phyloP scores from a whole-genome alignment of 371 early-diverging fungal species.

The Apophysomyces variabilis region DNA sequence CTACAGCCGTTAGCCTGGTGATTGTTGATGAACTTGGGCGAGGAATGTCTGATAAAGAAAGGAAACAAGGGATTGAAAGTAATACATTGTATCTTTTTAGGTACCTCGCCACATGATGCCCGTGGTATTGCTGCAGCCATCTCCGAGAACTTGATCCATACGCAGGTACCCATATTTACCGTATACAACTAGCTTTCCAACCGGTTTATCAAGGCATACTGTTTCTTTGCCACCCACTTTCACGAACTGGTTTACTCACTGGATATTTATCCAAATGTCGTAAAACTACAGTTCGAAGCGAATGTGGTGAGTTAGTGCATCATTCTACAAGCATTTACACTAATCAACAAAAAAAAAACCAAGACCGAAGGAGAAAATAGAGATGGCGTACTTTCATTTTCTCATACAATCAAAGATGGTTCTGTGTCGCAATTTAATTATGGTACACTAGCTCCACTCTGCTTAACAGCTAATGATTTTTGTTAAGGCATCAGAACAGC shows the following conservation, averaged over 20 bases:
- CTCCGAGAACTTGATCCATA: slow-evolving; percentile 72
- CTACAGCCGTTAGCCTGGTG: slow-evolving; percentile 73
- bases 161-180: slow-evolving; percentile 25
- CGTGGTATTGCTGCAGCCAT: slow-evolving; percentile 82
- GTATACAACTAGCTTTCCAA: neutral
- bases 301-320: slow-evolving; percentile 30
- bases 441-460: slow-evolving; percentile 25
- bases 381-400: slow-evolving; percentile 41
- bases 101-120: slow-evolving; percentile 83
- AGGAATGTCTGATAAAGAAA: slow-evolving; percentile 55
- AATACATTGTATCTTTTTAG: slow-evolving; percentile 24
- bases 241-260: slow-evolving; percentile 59
- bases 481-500: slow-evolving; percentile 54
- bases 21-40: slow-evolving; percentile 98
- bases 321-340: slow-evolving; percentile 1
- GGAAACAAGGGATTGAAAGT: neutral
- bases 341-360: slow-evolving; percentile 14
- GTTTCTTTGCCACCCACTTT: slow-evolving; percentile 78
- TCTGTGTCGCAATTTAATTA: slow-evolving; percentile 40
- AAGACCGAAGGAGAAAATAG: neutral
- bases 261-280: slow-evolving; percentile 66
- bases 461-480: neutral
- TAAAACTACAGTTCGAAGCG: slow-evolving; percentile 66
- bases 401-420: slow-evolving; percentile 55
- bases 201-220: slow-evolving; percentile 50